phyloP scores from a whole-genome alignment of 805 yeast genomes.

The Pichia scutulata region DNA sequence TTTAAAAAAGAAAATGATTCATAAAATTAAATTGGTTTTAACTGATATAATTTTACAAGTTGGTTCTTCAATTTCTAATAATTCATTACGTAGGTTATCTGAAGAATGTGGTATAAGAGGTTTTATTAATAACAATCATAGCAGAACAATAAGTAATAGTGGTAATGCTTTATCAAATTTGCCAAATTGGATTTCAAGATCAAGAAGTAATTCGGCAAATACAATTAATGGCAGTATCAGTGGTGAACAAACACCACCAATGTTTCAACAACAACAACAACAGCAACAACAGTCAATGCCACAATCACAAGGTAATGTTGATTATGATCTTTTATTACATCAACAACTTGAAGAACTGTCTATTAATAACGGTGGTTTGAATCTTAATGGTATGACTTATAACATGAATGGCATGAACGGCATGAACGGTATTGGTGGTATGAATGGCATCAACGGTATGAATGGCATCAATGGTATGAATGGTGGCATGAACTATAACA shows the following conservation, averaged over 20 bases:
- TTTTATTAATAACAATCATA: conserved; percentile 15
- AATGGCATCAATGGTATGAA: not conserved
- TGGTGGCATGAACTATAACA: not conserved
- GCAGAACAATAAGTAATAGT: conserved; percentile 16
- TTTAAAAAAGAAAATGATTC: conserved; percentile 48
- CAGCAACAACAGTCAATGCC: conserved; percentile 2
- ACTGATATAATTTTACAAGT: conserved; percentile 48
- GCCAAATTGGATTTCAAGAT: conserved; percentile 7
- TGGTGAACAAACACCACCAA: conserved; percentile 16
- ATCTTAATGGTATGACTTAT: not conserved
- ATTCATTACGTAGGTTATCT: conserved; percentile 75
- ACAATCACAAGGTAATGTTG: conserved; percentile 9
- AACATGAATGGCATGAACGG: not conserved
- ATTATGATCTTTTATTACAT: conserved; percentile 22
- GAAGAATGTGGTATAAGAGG: conserved; percentile 78
- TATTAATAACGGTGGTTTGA: conserved; percentile 3
- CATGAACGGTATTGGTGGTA: not conserved
- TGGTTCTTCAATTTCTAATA: conserved; percentile 50
- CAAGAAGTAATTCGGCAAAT: conserved; percentile 9
- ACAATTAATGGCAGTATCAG: conserved; percentile 12
- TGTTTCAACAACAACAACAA: conserved; percentile 3
- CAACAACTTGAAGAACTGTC: conserved; percentile 26
- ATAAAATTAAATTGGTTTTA: conserved; percentile 56
- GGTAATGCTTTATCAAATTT: conserved; percentile 6
- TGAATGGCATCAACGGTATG: not conserved